Percentiles rank a stretch among this genome's conserved stretches.
Evolutionary conservation across 129 eudicot genomes (phyloP).

Genomic region (Escallonia herrerae): DNA sequence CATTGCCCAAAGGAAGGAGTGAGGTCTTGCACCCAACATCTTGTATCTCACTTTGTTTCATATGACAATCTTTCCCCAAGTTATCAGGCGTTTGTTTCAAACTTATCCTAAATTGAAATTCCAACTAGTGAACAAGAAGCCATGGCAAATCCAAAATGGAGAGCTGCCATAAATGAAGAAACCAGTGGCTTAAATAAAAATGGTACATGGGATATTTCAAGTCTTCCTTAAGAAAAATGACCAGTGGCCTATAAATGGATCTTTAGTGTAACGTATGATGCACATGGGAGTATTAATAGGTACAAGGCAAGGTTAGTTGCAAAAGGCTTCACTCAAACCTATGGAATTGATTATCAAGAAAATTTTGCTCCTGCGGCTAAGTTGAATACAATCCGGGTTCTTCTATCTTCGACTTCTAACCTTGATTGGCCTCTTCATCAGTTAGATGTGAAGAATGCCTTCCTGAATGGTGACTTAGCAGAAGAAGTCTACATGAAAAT

Average conservation of each 20-base stretch:
- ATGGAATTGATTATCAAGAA: constrained; percentile 3
- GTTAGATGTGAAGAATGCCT: too few relatives aligned
- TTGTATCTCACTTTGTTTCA: too few relatives aligned
- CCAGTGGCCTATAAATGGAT: constrained; percentile 4
- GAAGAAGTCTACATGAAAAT: not conserved
- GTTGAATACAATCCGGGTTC: not conserved
- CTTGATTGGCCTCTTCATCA: not conserved
- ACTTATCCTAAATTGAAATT: too few relatives aligned
- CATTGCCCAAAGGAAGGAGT: too few relatives aligned
- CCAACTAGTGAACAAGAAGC: too few relatives aligned
- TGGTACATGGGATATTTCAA: not conserved
- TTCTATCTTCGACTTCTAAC: not conserved
- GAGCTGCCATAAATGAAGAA: too few relatives aligned
- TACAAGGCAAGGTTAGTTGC: not conserved
- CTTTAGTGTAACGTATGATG: not conserved
- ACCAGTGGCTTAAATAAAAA: not conserved
- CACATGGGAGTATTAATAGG: not conserved
- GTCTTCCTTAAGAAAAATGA: not conserved
- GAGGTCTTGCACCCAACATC: too few relatives aligned
- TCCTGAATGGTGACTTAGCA: not conserved
- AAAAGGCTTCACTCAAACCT: not conserved
- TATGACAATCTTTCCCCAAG: too few relatives aligned
- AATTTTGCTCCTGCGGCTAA: constrained; percentile 3
- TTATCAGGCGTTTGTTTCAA: too few relatives aligned
- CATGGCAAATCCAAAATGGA: too few relatives aligned